phyloP scores from a whole-genome alignment of 1,284 basidiomycete genomes.

The Ganoderma resinaceum region DNA sequence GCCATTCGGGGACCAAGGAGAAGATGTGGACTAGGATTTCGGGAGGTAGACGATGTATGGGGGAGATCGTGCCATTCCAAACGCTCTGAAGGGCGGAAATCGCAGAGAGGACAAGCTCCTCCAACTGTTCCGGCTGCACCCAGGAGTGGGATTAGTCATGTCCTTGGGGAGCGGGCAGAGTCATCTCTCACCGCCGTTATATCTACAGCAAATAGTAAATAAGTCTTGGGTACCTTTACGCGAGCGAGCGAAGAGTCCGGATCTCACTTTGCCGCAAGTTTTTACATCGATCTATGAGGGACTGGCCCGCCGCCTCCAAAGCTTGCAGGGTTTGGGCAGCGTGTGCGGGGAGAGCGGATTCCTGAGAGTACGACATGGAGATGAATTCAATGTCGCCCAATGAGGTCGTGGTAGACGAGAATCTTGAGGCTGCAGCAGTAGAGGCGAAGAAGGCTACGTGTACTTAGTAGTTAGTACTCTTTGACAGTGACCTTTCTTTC shows the following conservation, averaged over 20 bases:
- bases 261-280: neutral
- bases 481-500: too few species aligned
- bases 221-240: neutral
- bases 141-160: neutral
- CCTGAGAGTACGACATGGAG: neutral
- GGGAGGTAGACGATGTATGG: neutral
- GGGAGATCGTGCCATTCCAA: neutral
- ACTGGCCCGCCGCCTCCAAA: neutral
- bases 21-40: neutral
- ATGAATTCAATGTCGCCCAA: neutral
- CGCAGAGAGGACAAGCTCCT: neutral
- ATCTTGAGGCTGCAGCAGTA: neutral
- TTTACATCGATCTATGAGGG: neutral
- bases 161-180: too few species aligned
- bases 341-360: neutral
- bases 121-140: neutral
- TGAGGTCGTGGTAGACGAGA: neutral
- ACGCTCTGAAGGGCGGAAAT: neutral
- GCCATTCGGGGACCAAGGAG: neutral
- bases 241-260: neutral
- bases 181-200: neutral
- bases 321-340: neutral
- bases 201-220: neutral
- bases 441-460: too few species aligned
- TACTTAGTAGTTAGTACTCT: too few species aligned